Evolutionary conservation across 2,329 filamentous ascomycete species (phyloP), one percentile per base, ranked within the genome.

Genomic region (Graphiopsis chlorocephala): DNA sequence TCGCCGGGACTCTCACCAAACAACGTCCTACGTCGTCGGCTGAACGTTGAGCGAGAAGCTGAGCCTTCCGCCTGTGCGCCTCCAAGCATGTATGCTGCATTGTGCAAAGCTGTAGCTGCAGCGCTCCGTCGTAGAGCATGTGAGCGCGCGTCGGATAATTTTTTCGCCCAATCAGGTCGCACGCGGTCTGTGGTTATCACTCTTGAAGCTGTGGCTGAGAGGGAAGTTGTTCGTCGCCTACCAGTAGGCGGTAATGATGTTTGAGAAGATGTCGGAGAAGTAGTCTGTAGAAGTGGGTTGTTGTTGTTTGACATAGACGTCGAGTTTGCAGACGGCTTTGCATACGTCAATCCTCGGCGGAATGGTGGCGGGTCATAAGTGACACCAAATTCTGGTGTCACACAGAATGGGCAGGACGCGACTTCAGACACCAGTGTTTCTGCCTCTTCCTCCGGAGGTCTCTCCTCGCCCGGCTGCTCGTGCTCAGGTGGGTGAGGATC

Each of bases 131-230:
- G 85, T 5, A 95, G 87, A 68, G 93, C 90, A 75, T 97, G 92
- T 6, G 92, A 89, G 62, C 93, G 88, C 64, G 94, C 94, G 71
- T 91, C 86, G 14, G 91, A 88, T 60, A 99, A 82, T 76, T 98
- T 99, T 65, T 90, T 89, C 0, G 92, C 88, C 95, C 95, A 99
- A 72, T 99, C 95, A 0, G 95, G 95, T 17, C 95, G 90, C 61
- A 99, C 89, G 63, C 87, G 89, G 75, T 99, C 95, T 0, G 94
- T 98, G 0, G 93, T 96, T 67, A 99, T 90, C 59, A 99, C 95
- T 63, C 88, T 88, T 1, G 92, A 89, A 47, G 92, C 91, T 68
- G 85, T 93, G 5, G 92, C 92, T 48, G 94, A 96, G 68, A 99
- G 79, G 4, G 88, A 90, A 5, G 85, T 87, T 6, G 87, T 86